Evolutionary conservation across 768 basidiomycete genomes (phyloP).

Genomic region (Mrakia hoshinonis): DNA sequence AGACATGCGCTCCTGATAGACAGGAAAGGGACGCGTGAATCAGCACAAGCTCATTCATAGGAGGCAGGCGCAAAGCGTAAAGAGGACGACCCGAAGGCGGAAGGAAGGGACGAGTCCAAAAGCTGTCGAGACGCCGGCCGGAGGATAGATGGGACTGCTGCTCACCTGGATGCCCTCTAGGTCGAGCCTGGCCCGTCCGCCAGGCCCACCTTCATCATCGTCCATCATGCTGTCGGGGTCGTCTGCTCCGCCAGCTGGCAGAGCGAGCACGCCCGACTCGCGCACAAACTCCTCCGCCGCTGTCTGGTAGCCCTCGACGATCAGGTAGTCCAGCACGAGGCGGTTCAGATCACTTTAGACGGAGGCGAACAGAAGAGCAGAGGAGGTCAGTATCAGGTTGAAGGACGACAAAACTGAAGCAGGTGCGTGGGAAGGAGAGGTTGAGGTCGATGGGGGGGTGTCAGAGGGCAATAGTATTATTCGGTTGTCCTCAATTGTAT

Average conservation of each 20-base stretch:
- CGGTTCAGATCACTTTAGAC: conserved; percentile 74
- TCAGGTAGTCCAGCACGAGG: conserved; percentile 93
- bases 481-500: conserved; percentile 54
- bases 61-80: not conserved
- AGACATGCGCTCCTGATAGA: conserved; percentile 72
- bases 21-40: not conserved
- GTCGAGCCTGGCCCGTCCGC: not conserved
- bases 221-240: not conserved
- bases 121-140: not conserved
- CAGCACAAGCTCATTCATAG: not conserved
- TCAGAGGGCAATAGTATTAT: conserved; percentile 62
- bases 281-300: conserved; percentile 90
- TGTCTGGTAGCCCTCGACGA: conserved; percentile 92
- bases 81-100: not conserved
- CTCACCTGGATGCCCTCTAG: conserved; percentile 26
- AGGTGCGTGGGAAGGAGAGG: not conserved
- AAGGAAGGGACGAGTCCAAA: not conserved
- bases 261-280: conserved; percentile 53
- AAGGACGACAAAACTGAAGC: conserved; percentile 5
- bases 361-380: conserved; percentile 28
- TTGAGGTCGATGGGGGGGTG: not conserved
- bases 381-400: conserved; percentile 32
- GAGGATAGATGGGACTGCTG: not conserved
- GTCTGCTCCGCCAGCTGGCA: not conserved
- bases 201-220: not conserved